Conservation (phyloP, 176 grass and related monocot genomes). For the Triticum aestivum region IWGSC_CS_RefSeq_v2.1 NC_057799.1:537523788-537524287, state of each 20-base stretch:
- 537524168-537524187: conserved; percentile 30
- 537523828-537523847: conserved; percentile 38
- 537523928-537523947: conserved; percentile 12
- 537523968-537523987: not conserved
- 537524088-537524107: conserved; percentile 22
- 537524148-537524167: conserved; percentile 11
- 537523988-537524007: not conserved
- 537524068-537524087: conserved; percentile 17
- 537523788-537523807: not conserved
- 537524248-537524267: conserved; percentile 1
- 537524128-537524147: not conserved
- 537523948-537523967: conserved; percentile 12
- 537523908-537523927: conserved; percentile 32
- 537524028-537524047: not conserved
- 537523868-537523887: not conserved
- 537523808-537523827: conserved; percentile 39
- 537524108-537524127: not conserved
- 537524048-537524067: not conserved
- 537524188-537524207: conserved; percentile 9
- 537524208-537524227: conserved; percentile 14
- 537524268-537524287: conserved; percentile 26
- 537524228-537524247: not conserved
- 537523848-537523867: conserved; percentile 16
- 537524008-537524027: conserved; percentile 6
- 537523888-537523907: conserved; percentile 21